Evolutionary conservation across 2,329 filamentous ascomycete genomes (phyloP), one percentile per base, ranked within the genome.

Genomic region (Periconia digitata): DNA sequence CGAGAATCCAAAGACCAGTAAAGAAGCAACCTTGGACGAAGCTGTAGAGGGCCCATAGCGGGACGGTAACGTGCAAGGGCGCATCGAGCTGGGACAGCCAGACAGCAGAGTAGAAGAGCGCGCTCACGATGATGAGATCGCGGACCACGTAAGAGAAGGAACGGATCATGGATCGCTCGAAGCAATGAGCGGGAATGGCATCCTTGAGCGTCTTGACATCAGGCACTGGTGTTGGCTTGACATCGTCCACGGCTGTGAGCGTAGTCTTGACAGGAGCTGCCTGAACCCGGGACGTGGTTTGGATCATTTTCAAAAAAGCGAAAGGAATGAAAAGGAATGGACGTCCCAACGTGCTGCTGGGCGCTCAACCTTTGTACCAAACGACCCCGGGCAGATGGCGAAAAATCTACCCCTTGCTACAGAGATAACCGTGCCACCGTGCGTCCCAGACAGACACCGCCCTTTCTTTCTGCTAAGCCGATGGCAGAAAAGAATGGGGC

Each of bases 1-100:
- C 85, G 35, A 88, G 74, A 56, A 65, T 59, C 86, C 85, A 89
- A 58, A 89, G 72, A 3, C 85, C 85, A 3, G 84, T 87, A 66
- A 83, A 82, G 57, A 86, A 72, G 22, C 85, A 78, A 43, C 85
- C 85, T 71, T 87, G 84, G 39, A 81, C 59, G 67, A 83, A 85
- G 54, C 82, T 79, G 67, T 89, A 88, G 37, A 71, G 65, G 23
- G 73, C 71, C 82, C 83, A 87, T 32, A 59, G 27, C 70, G 21
- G 32, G 60, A 53, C 43, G 67, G 62, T 43, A 79, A 77, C 62
- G 85, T 84, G 67, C 4, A 15, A 13, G 27, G 27, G 27, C 5
- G 27, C 77, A 80, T 24, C 6, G 38, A 24, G 21, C 17, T 22
- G 15, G 18, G 74, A 82, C 76, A 60, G 73, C 53, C 49, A 80